Evolutionary conservation across 345 rosid genomes (phyloP).

Genomic region (Boechera stricta): DNA sequence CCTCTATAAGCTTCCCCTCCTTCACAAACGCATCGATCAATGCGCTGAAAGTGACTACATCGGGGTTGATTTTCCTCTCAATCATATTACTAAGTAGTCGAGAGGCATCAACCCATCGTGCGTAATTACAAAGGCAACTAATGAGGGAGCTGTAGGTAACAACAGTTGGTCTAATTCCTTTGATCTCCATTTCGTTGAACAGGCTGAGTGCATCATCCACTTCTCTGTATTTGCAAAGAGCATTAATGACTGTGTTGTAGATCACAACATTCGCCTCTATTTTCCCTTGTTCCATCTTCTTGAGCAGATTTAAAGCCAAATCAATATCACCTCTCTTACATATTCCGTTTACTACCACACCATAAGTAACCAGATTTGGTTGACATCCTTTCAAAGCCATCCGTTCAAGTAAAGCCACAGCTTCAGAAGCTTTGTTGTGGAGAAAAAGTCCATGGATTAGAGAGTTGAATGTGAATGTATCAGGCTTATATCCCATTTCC

Average conservation of each 20-base stretch:
- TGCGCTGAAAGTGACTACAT: neutral
- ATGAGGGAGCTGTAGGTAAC: neutral
- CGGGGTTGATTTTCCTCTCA: neutral
- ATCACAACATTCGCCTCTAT: neutral
- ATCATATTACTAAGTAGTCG: neutral
- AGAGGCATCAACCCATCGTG: neutral
- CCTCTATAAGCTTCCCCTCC: constrained; percentile 4
- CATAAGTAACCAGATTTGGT: neutral
- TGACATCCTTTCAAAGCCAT: neutral
- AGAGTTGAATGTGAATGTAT: too few relatives aligned
- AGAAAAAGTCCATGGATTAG: neutral
- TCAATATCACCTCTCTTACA: neutral
- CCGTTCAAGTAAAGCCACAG: neutral
- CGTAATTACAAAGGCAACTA: neutral
- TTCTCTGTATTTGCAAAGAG: neutral
- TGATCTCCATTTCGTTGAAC: neutral
- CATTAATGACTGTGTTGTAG: neutral
- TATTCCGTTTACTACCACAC: neutral
- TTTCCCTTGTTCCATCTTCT: neutral
- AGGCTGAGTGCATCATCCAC: neutral
- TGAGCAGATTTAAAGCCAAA: neutral
- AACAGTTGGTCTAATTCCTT: neutral
- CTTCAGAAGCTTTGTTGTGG: neutral
- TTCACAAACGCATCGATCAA: constrained; percentile 6
- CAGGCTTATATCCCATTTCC: too few relatives aligned